These are phyloP conservation scores for Trichoderma koningii DNA, from an alignment of 2,329 filamentous ascomycete species.

Conservation along the genomic window DNA sequence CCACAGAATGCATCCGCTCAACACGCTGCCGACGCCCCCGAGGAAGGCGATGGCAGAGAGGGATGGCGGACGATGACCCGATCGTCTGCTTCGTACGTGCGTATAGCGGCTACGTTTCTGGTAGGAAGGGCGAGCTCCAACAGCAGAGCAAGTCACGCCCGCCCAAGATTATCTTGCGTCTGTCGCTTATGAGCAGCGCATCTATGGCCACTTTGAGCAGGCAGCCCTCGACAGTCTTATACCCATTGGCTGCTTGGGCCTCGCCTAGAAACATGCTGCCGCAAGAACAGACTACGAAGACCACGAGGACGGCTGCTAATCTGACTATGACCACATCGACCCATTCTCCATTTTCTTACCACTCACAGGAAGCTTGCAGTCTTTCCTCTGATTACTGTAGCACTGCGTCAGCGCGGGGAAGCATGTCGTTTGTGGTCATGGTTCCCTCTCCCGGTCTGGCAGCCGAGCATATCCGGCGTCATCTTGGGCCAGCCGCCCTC, in stretches of 20 bases:
- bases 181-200: conserved; percentile 16
- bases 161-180: conserved; percentile 8
- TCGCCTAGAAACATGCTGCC: background rate
- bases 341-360: background rate
- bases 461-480: conserved; percentile 4
- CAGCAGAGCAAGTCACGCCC: background rate
- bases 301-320: background rate
- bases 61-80: too few species aligned
- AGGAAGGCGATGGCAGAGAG: too few species aligned
- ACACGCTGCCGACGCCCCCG: background rate
- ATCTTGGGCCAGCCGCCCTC: conserved; percentile 1
- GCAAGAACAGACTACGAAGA: background rate
- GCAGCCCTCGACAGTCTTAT: background rate
- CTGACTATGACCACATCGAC: background rate
- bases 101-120: background rate
- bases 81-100: background rate
- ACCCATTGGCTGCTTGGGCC: background rate
- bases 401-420: conserved; percentile 24
- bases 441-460: background rate
- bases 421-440: conserved; percentile 21
- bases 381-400: conserved; percentile 11
- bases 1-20: conserved; percentile 13
- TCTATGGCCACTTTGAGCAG: background rate
- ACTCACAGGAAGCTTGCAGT: background rate
- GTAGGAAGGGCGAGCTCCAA: background rate